A percentile compares a stretch with the other conserved stretches of the same genome.
These are phyloP conservation scores for Colletotrichum endophyticum DNA, from an alignment of 2,329 filamentous ascomycete species.

Conservation along the genomic window DNA sequence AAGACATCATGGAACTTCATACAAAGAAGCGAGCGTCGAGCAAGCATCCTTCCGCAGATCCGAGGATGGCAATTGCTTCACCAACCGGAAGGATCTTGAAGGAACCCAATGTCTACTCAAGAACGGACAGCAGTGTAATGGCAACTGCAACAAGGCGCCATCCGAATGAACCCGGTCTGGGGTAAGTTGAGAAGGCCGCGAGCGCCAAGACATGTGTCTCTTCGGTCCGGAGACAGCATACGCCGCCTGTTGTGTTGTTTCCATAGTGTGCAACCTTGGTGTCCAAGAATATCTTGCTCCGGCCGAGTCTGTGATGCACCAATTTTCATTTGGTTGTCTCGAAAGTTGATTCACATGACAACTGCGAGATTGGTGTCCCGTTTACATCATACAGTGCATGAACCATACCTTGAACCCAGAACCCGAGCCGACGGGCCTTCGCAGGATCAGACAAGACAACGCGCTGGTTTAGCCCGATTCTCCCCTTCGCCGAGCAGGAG, in stretches of 20 bases:
- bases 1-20: neutral
- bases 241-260: neutral
- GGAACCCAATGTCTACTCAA: neutral
- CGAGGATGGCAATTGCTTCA: neutral
- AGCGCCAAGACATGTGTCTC: conserved; percentile 9
- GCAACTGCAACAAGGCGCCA: neutral
- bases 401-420: neutral
- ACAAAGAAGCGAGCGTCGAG: neutral
- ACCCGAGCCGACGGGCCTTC: neutral
- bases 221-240: neutral
- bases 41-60: neutral
- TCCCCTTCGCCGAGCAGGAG: neutral
- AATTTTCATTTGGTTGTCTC: neutral
- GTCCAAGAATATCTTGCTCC: conserved; percentile 9
- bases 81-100: neutral
- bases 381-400: neutral
- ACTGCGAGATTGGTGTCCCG: neutral
- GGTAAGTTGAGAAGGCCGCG: neutral
- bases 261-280: neutral
- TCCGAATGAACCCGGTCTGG: neutral
- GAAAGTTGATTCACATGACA: neutral
- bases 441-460: neutral
- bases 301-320: neutral
- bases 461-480: neutral
- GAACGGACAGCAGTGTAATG: neutral